A percentile compares a stretch with the other conserved stretches of the same genome.
These are phyloP conservation scores for Xylaria sp. DNA, from an alignment of 2,329 filamentous ascomycete genomes.

Conservation along the genomic window DNA sequence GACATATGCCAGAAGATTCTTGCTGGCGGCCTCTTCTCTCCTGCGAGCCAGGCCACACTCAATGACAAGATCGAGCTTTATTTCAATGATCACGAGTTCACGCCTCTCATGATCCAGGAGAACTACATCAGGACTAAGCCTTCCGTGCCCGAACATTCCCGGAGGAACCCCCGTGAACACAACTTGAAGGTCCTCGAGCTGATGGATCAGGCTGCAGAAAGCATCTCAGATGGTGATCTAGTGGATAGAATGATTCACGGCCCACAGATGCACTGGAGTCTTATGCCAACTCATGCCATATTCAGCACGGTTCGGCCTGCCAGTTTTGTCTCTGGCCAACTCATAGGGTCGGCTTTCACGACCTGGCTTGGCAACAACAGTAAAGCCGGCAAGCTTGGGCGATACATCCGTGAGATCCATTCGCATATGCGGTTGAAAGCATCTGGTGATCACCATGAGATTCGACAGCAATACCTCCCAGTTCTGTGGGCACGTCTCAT, in stretches of 20 bases:
- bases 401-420: constrained; percentile 88
- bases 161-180: constrained; percentile 60
- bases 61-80: constrained; percentile 99
- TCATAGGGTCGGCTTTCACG: constrained; percentile 73
- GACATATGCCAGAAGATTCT: constrained; percentile 95
- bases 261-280: constrained; percentile 93
- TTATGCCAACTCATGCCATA: constrained; percentile 94
- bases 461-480: constrained; percentile 91
- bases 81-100: constrained; percentile 99
- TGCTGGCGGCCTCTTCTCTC: constrained; percentile 76
- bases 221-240: constrained; percentile 94
- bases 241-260: constrained; percentile 98
- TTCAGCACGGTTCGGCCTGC: constrained; percentile 93
- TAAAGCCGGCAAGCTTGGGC: constrained; percentile 69
- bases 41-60: constrained; percentile 75
- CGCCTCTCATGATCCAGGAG: constrained; percentile 94
- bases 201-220: constrained; percentile 81
- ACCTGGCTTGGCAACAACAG: constrained; percentile 95
- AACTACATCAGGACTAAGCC: constrained; percentile 89
- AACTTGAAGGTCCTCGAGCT: constrained; percentile 81
- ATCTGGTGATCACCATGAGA: constrained; percentile 86
- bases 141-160: constrained; percentile 50
- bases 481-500: constrained; percentile 78
- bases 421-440: constrained; percentile 91
- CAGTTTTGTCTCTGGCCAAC: constrained; percentile 76